These are phyloP conservation scores for Nicotiana undulata DNA, from an alignment of 257 asterid genomes.

Conservation along the genomic window DNA sequence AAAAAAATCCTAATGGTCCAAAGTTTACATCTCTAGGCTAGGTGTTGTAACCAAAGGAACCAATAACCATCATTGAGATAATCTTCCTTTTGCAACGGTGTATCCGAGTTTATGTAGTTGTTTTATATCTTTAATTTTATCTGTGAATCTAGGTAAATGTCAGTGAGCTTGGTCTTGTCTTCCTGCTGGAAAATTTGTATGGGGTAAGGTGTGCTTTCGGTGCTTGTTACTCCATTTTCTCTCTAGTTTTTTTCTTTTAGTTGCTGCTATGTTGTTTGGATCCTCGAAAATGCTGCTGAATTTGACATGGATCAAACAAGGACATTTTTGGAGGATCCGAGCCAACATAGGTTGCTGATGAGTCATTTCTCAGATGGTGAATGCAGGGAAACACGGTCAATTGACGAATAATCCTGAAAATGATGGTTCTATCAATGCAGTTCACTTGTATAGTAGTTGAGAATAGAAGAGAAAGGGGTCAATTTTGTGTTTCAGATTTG, in stretches of 20 bases:
- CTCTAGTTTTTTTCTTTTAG: not conserved
- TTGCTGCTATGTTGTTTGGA: not conserved
- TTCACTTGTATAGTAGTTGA: not conserved
- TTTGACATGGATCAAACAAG: no score
- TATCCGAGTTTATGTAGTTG: not conserved
- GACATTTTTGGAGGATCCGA: no score
- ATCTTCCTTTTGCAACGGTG: not conserved
- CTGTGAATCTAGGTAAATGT: slow-evolving; percentile 55
- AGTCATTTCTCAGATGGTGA: not conserved
- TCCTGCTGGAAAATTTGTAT: slow-evolving; percentile 89
- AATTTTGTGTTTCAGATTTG: not conserved
- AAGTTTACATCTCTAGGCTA: slow-evolving; percentile 80
- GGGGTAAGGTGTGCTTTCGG: slow-evolving; percentile 43
- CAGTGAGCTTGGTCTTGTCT: slow-evolving; percentile 77
- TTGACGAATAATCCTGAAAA: slow-evolving; percentile 83
- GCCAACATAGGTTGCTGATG: not conserved
- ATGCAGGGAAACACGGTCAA: slow-evolving; percentile 76
- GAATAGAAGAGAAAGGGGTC: not conserved
- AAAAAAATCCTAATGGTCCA: slow-evolving; percentile 81
- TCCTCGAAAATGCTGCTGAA: no score
- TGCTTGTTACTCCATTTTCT: not conserved
- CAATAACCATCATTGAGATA: slow-evolving; percentile 57
- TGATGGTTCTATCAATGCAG: slow-evolving; percentile 35
- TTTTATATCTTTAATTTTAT: not conserved
- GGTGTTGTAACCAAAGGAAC: slow-evolving; percentile 70